Evolutionary conservation across 257 asterid species (phyloP), one percentile per base, ranked within the genome.

Genomic region (Orobanche coerulescens): DNA sequence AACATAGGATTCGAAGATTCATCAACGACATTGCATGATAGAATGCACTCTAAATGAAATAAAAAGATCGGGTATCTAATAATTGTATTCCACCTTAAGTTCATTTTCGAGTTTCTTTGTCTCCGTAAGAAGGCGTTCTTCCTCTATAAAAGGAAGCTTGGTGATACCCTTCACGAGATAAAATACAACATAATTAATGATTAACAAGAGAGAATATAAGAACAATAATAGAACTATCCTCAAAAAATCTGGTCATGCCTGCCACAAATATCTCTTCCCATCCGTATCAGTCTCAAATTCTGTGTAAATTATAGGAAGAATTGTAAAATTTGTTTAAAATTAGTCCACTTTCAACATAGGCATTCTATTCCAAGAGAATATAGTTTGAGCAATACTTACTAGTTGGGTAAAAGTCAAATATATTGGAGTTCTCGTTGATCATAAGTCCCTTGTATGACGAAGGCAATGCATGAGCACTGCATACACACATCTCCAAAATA

Each of bases 391-490:
- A 43, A 42, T 26, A 46, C 78, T 67, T 59, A 76, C 92, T 73
- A 0, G 70, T 24, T 8, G 90, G 90, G 46, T 83, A 83, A 34
- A 86, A 81, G 40, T 76, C 80, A 1, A 62, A 37, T 1, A 86
- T 76, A 5, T 14, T 48, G 0, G 95, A 83, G 6, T 59, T 40
- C 15, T 66, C 65, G 5, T 81, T 78, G 10, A 49, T 19, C 95
- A 86, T 84, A 1, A 83, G 82, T 8, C 43, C 55, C 68, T 39
- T 68, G 39, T 68, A 84, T 7, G 68, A 71, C 1, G 1, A 28
- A 16, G 95, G 95, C 12, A 86, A 71, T 16, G 84, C 87, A 71
- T 76, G 79, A 28, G 79, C 76, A 62, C 93, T 86, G 71, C 24
- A 67, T 4, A 50, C 54, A 36, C 11, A 23, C 15, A 24, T 20